Evolutionary conservation across 2,329 filamentous ascomycete genomes (phyloP).

Genomic region (Epichloe uncinata): DNA sequence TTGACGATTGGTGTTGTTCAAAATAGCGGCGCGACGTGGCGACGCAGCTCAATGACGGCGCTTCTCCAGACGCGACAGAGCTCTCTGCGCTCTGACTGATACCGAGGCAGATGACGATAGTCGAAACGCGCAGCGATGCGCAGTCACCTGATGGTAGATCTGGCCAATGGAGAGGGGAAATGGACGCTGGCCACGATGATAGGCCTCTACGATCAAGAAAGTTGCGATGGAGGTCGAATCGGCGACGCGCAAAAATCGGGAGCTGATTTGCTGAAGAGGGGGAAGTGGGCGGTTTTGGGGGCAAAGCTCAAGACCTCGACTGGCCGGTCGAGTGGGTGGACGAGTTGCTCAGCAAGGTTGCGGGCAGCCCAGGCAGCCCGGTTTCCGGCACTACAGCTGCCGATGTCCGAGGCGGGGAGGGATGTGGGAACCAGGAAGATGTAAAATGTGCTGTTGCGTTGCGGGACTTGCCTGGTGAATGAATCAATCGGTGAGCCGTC

Average conservation of each 20-base stretch:
- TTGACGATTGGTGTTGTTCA: conserved; percentile 1
- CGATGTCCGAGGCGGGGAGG: conserved; percentile 7
- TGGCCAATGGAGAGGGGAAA: conserved; percentile 34
- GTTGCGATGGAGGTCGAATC: conserved; percentile 21
- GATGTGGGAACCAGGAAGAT: too few relatives aligned
- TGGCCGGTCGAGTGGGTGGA: not conserved
- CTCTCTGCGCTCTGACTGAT: conserved; percentile 13
- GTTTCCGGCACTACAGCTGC: conserved; percentile 5
- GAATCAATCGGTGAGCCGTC: not conserved
- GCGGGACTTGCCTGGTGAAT: not conserved
- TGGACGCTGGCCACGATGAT: conserved; percentile 34
- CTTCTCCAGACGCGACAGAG: conserved; percentile 7
- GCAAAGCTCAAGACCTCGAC: conserved; percentile 3
- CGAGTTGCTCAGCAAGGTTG: conserved; percentile 2
- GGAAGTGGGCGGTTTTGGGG: conserved; percentile 10
- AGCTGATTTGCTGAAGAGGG: conserved; percentile 36
- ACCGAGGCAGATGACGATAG: conserved; percentile 12
- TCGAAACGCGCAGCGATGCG: conserved; percentile 7
- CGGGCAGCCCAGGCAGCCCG: conserved; percentile 3
- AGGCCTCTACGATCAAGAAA: conserved; percentile 32
- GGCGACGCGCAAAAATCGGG: conserved; percentile 21
- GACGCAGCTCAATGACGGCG: conserved; percentile 8
- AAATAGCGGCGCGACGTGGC: conserved; percentile 8
- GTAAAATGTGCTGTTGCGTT: not conserved
- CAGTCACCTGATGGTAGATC: conserved; percentile 38